Evolutionary conservation across 2,329 filamentous ascomycete species (phyloP), one percentile per base, ranked within the genome.

Genomic region (Immersiporthe knoxdaviesiana): DNA sequence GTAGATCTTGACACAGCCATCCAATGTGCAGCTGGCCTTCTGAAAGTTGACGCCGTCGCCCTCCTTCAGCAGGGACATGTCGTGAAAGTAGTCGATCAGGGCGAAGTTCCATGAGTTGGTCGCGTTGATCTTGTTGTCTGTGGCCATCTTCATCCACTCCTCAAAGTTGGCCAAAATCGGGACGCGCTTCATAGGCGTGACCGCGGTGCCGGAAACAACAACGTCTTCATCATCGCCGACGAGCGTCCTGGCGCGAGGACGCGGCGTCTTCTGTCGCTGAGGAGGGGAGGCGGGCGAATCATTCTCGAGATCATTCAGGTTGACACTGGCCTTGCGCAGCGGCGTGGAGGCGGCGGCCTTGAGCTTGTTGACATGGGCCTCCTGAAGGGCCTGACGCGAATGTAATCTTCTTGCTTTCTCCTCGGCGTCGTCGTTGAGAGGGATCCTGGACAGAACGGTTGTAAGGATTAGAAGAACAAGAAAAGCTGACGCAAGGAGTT

Each of bases 81-180:
- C 96, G 80, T 99, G 95, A 77, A 99, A 99, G 81, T 99, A 99
- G 80, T 99, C 96, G 78, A 99, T 99, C 24, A 99, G 87, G n/a
- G 96, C 96, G 81, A 99, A 98, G 80, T 98, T 98, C 96, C 96
- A 99, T 39, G 94, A 97, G 80, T 99, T 99, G 70, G 91, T 90
- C 63, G 96, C 95, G 78, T 98, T 99, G 85, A 99, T 99, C 81
- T 96, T 96, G 83, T 99, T 99, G 83, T 99, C 96, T 21, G 96
- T 98, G 2, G 96, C 96, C 94, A 99, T 97, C 85, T 98, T 99
- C 94, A 99, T 98, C 96, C 95, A 98, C 79, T 99, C 96, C 79
- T 99, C 96, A 76, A 98, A 99, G 81, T 99, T 99, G 76, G 96
- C 96, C 67, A 99, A 84, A 75, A 99, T 92, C 1, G 96, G 96